Percentiles rank a stretch among this genome's conserved stretches.
Evolutionary conservation across 305 asterid species (phyloP).

Genomic region (Fraxinus xanthoxyloides): DNA sequence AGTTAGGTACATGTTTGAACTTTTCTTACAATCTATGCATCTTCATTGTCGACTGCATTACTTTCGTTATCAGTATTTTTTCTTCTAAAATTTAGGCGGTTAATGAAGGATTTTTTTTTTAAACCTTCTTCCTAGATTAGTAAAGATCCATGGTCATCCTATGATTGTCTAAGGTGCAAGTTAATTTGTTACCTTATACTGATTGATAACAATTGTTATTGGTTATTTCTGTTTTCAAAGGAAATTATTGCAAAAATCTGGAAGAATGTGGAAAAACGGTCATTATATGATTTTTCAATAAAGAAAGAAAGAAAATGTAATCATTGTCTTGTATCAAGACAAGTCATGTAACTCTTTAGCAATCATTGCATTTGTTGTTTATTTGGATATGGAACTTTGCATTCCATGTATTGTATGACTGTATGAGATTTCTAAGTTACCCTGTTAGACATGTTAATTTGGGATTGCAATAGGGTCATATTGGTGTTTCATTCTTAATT

Average conservation of each 20-base stretch:
- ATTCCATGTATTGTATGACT: background rate
- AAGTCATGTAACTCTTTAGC: background rate
- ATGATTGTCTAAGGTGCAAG: background rate
- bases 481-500: background rate
- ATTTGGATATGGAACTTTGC: background rate
- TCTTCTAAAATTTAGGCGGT: background rate
- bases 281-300: background rate
- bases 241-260: background rate
- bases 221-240: background rate
- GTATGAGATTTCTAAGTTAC: slow-evolving; percentile 12
- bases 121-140: background rate
- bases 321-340: background rate
- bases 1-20: background rate
- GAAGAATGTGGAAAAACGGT: background rate
- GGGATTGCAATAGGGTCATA: slow-evolving; percentile 12
- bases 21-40: background rate
- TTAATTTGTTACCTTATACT: background rate
- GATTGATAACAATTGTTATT: background rate
- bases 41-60: background rate
- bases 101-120: background rate
- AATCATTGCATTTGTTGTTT: background rate
- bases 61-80: background rate
- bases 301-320: background rate
- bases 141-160: background rate
- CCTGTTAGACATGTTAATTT: slow-evolving; percentile 6